These are phyloP conservation scores for Hymenoscyphus infarciens DNA, from an alignment of 2,329 filamentous ascomycete genomes.

Conservation along the genomic window DNA sequence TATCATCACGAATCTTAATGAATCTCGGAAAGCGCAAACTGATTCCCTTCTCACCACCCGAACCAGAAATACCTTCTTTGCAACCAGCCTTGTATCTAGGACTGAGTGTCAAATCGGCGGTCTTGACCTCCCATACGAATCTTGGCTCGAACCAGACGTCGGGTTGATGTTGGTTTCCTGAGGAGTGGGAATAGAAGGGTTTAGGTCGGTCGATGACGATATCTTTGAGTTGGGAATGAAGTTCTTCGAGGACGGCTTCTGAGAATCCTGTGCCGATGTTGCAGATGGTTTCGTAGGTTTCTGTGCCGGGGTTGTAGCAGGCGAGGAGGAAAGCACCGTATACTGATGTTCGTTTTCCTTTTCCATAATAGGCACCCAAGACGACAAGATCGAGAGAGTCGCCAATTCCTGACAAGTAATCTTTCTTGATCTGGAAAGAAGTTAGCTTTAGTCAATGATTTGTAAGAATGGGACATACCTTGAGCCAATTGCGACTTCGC, in stretches of 20 bases:
- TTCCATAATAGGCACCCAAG: constrained; percentile 88
- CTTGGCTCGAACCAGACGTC: constrained; percentile 98
- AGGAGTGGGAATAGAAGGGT: constrained; percentile 87
- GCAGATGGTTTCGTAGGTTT: constrained; percentile 92
- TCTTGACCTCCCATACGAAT: constrained; percentile 96
- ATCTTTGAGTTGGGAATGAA: constrained; percentile 71
- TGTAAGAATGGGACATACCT: constrained; percentile 50
- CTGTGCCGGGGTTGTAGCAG: constrained; percentile 77
- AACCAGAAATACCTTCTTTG: constrained; percentile 72
- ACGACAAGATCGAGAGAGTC: constrained; percentile 97
- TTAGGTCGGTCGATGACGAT: constrained; percentile 87
- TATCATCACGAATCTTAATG: constrained; percentile 88
- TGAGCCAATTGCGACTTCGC: constrained; percentile 96
- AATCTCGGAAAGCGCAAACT: constrained; percentile 89
- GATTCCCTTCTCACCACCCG: constrained; percentile 70
- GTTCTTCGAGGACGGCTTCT: constrained; percentile 85
- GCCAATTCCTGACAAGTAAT: constrained; percentile 89
- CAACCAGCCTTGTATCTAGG: constrained; percentile 91
- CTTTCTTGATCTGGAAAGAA: constrained; percentile 77
- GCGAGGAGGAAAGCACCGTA: constrained; percentile 95
- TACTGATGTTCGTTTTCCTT: constrained; percentile 90
- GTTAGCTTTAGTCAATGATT: neutral
- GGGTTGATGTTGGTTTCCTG: constrained; percentile 84
- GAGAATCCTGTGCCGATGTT: constrained; percentile 98
- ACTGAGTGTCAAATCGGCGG: constrained; percentile 88